These are phyloP conservation scores for Plasmodiophora brassicae DNA, from an alignment of 208 protist genomes.

Conservation along the genomic window DNA sequence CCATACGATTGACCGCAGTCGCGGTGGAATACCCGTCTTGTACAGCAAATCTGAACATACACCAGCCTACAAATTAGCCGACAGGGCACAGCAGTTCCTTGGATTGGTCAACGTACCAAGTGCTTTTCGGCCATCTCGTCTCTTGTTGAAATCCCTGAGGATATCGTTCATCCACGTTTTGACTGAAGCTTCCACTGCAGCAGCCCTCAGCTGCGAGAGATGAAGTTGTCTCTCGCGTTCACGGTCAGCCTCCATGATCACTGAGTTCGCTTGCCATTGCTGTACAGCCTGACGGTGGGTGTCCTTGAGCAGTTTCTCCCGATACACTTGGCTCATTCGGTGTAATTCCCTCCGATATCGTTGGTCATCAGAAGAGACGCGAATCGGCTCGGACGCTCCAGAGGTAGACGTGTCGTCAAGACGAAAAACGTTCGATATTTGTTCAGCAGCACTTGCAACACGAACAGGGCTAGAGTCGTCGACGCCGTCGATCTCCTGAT, in stretches of 20 bases:
- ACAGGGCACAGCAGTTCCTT: not conserved
- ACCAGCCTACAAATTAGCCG: not conserved
- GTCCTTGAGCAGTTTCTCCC: conserved; percentile 10
- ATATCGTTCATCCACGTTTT: not conserved
- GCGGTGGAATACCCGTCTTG: conserved; percentile 20
- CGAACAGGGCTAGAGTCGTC: no score
- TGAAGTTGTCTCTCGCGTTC: not conserved
- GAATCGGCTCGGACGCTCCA: no score
- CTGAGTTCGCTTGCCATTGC: not conserved
- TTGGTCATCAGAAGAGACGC: no score
- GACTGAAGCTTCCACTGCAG: not conserved
- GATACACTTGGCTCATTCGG: conserved; percentile 18
- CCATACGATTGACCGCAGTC: conserved; percentile 24
- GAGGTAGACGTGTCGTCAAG: not conserved
- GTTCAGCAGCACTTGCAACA: not conserved
- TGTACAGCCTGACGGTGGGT: not conserved
- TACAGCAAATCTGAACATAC: not conserved
- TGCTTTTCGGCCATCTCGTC: not conserved
- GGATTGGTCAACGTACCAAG: not conserved
- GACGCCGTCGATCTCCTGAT: no score
- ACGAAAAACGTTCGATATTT: conserved; percentile 9
- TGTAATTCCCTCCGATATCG: no score
- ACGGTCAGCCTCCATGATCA: not conserved
- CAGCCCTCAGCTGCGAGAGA: not conserved
- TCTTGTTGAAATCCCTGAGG: not conserved